phyloP scores from a whole-genome alignment of 1,284 basidiomycete species.

The Gastroboletus turbinatus region DNA sequence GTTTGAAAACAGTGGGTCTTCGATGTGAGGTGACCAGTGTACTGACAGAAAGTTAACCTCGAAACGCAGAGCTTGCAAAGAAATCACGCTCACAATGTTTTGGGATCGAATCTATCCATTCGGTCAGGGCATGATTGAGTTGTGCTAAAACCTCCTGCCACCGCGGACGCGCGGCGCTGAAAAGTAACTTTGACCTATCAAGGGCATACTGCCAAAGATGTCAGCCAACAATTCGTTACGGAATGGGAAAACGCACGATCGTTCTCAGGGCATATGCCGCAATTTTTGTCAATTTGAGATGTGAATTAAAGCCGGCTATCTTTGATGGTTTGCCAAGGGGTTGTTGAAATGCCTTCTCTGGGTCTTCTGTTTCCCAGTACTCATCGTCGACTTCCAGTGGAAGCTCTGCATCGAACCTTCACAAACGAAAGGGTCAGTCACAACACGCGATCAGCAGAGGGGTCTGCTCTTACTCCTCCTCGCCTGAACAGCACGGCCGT shows the following conservation, averaged over 20 bases:
- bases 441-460: not conserved
- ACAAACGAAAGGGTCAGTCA: constrained; percentile 11
- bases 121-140: constrained; percentile 66
- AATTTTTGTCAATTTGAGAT: constrained; percentile 71
- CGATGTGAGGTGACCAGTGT: constrained; percentile 62
- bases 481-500: constrained; percentile 65
- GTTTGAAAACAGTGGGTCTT: constrained; percentile 54
- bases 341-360: constrained; percentile 55
- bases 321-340: constrained; percentile 61
- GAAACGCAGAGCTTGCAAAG: not conserved
- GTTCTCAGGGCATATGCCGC: constrained; percentile 69
- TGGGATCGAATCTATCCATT: constrained; percentile 74
- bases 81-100: constrained; percentile 53
- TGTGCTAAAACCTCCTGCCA: constrained; percentile 68
- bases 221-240: constrained; percentile 5
- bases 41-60: constrained; percentile 41
- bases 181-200: constrained; percentile 57
- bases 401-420: constrained; percentile 74
- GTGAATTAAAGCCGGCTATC: constrained; percentile 63
- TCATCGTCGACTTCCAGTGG: constrained; percentile 87
- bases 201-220: constrained; percentile 58
- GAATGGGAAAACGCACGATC: constrained; percentile 45
- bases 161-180: constrained; percentile 48
- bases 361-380: constrained; percentile 66
- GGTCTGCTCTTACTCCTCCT: constrained; percentile 73